These are phyloP conservation scores for Oryza nivara DNA, from an alignment of 176 grass and related monocot genomes.

Conservation along the genomic window DNA sequence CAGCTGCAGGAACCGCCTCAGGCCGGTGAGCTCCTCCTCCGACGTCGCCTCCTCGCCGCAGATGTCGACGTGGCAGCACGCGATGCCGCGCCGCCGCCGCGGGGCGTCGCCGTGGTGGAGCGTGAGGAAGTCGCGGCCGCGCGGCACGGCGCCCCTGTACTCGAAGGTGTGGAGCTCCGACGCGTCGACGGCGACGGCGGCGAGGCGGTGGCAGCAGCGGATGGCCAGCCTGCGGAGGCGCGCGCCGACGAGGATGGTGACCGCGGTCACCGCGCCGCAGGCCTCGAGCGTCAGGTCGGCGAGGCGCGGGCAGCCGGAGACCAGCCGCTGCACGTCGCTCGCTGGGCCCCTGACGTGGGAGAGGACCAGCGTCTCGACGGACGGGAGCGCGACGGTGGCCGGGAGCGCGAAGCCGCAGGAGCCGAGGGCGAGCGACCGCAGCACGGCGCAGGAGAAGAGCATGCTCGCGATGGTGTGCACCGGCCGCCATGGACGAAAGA, in stretches of 20 bases:
- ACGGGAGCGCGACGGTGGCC: neutral
- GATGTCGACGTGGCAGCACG: conserved; percentile 4
- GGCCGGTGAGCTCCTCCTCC: neutral
- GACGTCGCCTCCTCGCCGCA: neutral
- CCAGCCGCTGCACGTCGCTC: conserved; percentile 16
- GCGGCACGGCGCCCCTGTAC: neutral
- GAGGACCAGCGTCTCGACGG: neutral
- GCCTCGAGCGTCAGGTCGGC: conserved; percentile 18
- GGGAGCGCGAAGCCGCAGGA: neutral
- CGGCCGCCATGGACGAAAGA: neutral
- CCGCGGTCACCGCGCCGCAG: neutral
- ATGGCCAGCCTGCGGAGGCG: conserved; percentile 16
- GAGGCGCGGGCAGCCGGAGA: neutral
- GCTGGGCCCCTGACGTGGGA: neutral
- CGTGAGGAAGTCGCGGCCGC: neutral
- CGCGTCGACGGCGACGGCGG: neutral
- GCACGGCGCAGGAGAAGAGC: conserved; percentile 9
- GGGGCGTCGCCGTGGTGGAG: neutral
- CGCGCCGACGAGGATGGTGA: neutral
- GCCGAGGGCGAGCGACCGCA: neutral
- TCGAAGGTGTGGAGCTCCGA: conserved; percentile 5
- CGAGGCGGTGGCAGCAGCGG: conserved; percentile 25
- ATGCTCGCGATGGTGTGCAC: neutral
- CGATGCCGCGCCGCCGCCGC: neutral
- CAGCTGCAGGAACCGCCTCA: neutral